These are phyloP conservation scores for Hymenoscyphus occultus DNA, from an alignment of 2,329 filamentous ascomycete genomes.

Conservation along the genomic window DNA sequence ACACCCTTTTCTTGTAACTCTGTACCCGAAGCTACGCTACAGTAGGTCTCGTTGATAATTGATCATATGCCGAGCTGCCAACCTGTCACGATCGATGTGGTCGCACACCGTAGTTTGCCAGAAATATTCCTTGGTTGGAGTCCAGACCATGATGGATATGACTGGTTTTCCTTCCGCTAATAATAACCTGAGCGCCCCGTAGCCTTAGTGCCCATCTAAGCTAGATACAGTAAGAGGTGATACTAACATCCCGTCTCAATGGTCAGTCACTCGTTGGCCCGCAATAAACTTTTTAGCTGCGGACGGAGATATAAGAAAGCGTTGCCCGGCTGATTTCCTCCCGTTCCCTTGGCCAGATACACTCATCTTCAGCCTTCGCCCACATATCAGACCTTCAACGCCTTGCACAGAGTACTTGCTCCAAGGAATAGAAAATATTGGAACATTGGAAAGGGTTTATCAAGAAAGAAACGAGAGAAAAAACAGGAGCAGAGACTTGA, in stretches of 20 bases:
- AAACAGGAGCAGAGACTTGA: not conserved
- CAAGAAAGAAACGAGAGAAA: not conserved
- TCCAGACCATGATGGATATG: not conserved
- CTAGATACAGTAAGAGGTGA: slow-evolving; percentile 15
- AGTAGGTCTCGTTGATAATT: not conserved
- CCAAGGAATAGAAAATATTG: not conserved
- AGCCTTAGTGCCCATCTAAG: slow-evolving; percentile 11
- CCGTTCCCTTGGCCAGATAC: not conserved
- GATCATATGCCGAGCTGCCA: not conserved
- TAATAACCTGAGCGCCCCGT: not conserved
- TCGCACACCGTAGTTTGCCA: not conserved
- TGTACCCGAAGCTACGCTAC: not conserved
- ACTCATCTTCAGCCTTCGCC: not conserved
- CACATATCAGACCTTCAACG: not conserved
- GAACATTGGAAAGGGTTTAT: not conserved
- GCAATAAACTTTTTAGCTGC: not conserved
- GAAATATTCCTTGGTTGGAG: not conserved
- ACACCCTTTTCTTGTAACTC: slow-evolving; percentile 1
- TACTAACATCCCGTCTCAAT: slow-evolving; percentile 10
- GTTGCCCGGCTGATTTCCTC: not conserved
- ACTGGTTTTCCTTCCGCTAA: not conserved
- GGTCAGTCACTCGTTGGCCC: slow-evolving; percentile 10
- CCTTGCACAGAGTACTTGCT: not conserved
- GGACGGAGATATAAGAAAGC: not conserved
- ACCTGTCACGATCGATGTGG: not conserved